Conservation (phyloP, 2,329 filamentous ascomycete species). For the Aspergillus felis region DNA sequence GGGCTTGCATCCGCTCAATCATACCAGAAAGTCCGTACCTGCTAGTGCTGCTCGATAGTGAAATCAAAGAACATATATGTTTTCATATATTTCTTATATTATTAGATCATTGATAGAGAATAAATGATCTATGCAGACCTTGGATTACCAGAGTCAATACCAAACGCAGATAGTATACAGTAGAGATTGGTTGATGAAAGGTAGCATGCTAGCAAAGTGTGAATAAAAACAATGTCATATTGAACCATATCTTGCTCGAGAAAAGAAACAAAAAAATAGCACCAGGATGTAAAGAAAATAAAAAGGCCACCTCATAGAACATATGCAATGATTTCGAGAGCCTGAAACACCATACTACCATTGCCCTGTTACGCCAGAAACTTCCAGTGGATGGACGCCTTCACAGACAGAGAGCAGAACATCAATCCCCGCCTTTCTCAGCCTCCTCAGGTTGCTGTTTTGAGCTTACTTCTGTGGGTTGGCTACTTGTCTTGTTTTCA, state of each 20-base stretch:
- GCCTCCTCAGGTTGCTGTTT: slow-evolving; percentile 28
- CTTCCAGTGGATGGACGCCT: slow-evolving; percentile 24
- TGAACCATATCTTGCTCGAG: neutral
- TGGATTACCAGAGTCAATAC: too few species aligned
- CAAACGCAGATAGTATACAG: too few species aligned
- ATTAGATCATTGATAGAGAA: too few species aligned
- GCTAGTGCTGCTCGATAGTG: too few species aligned
- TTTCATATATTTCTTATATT: too few species aligned
- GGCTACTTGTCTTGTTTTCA: slow-evolving; percentile 17
- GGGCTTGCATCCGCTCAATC: too few species aligned
- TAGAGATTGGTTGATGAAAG: neutral
- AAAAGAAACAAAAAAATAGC: slow-evolving; percentile 1
- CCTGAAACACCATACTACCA: slow-evolving; percentile 36
- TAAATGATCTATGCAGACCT: too few species aligned
- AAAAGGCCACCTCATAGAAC: slow-evolving; percentile 6
- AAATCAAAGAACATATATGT: too few species aligned
- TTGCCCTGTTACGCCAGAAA: slow-evolving; percentile 33
- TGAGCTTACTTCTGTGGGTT: slow-evolving; percentile 10
- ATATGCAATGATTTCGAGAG: slow-evolving; percentile 15
- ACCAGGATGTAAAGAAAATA: slow-evolving; percentile 2
- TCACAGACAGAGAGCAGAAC: slow-evolving; percentile 14
- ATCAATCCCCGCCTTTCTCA: slow-evolving; percentile 30
- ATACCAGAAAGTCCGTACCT: too few species aligned
- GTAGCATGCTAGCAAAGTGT: neutral
- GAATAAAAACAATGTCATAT: neutral